Percentiles rank a stretch among this genome's conserved stretches.
These are phyloP conservation scores for Oryza glumipatula DNA, from an alignment of 176 grass and related monocot species.

Conservation along the genomic window DNA sequence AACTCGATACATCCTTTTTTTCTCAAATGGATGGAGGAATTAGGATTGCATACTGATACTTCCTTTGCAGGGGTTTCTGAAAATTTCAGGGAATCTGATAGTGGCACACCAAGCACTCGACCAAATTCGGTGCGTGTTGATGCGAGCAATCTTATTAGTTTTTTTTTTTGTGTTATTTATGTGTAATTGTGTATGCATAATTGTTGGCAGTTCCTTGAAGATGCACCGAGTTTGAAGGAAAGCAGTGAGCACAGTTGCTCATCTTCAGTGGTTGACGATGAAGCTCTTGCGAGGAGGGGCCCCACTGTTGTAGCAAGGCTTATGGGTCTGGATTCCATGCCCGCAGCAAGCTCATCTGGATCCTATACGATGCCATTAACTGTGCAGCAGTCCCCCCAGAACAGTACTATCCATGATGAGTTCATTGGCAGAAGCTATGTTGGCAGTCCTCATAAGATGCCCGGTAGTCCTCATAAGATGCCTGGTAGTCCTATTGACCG, in stretches of 20 bases:
- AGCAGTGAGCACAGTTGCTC: conserved; percentile 71
- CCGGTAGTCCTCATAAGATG: conserved; percentile 60
- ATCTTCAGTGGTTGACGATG: conserved; percentile 71
- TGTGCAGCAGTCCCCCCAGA: conserved; percentile 24
- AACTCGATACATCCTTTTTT: background rate
- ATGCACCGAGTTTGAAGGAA: conserved; percentile 60
- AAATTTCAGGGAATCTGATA: conserved; percentile 45
- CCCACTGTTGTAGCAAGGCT: conserved; percentile 84
- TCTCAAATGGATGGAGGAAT: conserved; percentile 6
- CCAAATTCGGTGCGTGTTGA: conserved; percentile 52
- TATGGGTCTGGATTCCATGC: conserved; percentile 96
- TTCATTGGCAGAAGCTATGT: conserved; percentile 40
- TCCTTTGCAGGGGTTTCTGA: conserved; percentile 45
- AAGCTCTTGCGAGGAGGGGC: conserved; percentile 49
- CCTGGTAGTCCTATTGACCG: conserved; percentile 75
- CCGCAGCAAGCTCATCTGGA: conserved; percentile 47
- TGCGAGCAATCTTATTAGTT: background rate
- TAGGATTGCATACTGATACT: background rate
- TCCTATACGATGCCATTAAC: conserved; percentile 42
- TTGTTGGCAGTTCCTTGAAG: conserved; percentile 65
- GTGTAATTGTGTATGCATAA: conserved; percentile 5
- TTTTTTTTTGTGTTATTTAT: background rate
- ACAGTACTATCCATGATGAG: conserved; percentile 32
- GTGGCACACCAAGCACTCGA: conserved; percentile 35
- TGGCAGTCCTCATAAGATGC: conserved; percentile 59